Base-by-base conservation (phyloP, 2,329 filamentous ascomycete species). In the Aspergillus fumigatus region DNA sequence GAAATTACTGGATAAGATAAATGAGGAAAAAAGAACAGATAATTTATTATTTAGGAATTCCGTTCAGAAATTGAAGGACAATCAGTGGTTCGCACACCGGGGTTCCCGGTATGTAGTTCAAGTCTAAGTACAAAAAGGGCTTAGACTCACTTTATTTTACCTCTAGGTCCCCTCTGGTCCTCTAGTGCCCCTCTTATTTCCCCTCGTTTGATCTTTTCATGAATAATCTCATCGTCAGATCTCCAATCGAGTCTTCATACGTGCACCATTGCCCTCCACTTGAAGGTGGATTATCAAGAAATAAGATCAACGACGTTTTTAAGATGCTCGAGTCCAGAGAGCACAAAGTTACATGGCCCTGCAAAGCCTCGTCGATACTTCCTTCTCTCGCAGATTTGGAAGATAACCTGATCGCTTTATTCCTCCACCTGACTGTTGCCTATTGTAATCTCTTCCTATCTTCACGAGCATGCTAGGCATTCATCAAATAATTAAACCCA, bases 401-500 rank as follows among this genome's bases (percentile, higher is more conserved):
- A 38, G 32, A 17, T 17, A 38, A 17, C 32, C 17, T 38, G 32
- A 17, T 38, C 14, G 32, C 5, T 38, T 38, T 7, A 38, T 38
- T 17, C 7, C 32, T 17, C 32, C 6, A 38, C 5, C 32, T 38
- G 32, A 38, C 32, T 17, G 14, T 7, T 38, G 32, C 5, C 32
- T 17, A 14, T 14, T 35, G 32, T 35, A 35, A 35, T 47, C 17
- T 19, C 49, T 50, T 57, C 40, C 41, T 53, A 21, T 57, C 51
- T 49, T 45, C 9, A 6, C 41, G 41, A 19, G 23, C 19, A 45
- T 50, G 52, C 58, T 52, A 51, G 50, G 43, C 49, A 55, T 45
- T 35, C 51, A 55, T 45, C 50, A 48, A 49, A 43, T 56, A 45
- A 54, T 49, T 51, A 53, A 59, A 57, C 57, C 53, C 41, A 45